Conservation (phyloP, 31 red algal genomes). For the Bonnemaisonia californica region DNA sequence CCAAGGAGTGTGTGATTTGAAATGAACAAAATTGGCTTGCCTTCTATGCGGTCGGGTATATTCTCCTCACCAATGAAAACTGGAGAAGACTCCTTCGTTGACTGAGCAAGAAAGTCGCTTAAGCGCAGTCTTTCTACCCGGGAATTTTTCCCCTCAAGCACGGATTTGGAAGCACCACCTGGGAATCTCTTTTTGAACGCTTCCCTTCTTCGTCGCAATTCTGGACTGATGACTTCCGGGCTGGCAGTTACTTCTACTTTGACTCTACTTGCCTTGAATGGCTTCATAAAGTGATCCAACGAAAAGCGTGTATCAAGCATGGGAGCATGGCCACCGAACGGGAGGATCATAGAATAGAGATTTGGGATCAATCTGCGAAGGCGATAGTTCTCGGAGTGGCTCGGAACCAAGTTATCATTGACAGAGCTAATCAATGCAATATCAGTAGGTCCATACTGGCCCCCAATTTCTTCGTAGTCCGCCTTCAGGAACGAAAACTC, state of each 20-base stretch:
- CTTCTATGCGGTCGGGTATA: conserved; percentile 29
- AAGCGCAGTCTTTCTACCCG: conserved; percentile 26
- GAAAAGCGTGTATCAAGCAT: conserved; percentile 60
- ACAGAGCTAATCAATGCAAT: conserved; percentile 48
- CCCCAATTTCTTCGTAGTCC: conserved; percentile 38
- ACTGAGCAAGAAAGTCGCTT: conserved; percentile 11
- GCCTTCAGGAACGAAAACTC: conserved; percentile 29
- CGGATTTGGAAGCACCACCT: neutral
- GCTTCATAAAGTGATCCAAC: conserved; percentile 40
- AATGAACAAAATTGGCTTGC: conserved; percentile 87
- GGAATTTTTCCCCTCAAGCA: neutral
- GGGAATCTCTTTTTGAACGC: conserved; percentile 31
- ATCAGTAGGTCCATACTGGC: conserved; percentile 27
- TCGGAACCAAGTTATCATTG: conserved; percentile 93
- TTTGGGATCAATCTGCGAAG: conserved; percentile 45
- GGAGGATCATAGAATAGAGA: conserved; percentile 57
- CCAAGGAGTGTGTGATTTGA: conserved; percentile 90
- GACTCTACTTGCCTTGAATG: conserved; percentile 14
- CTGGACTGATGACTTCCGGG: conserved; percentile 7
- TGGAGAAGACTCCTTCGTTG: conserved; percentile 45
- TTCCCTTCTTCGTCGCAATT: conserved; percentile 36
- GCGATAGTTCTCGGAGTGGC: conserved; percentile 60
- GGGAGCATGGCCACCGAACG: conserved; percentile 68
- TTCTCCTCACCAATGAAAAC: conserved; percentile 92
- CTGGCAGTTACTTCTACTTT: neutral